phyloP scores from a whole-genome alignment of 495 filamentous ascomycete species.

The Oleoguttula mirabilis region DNA sequence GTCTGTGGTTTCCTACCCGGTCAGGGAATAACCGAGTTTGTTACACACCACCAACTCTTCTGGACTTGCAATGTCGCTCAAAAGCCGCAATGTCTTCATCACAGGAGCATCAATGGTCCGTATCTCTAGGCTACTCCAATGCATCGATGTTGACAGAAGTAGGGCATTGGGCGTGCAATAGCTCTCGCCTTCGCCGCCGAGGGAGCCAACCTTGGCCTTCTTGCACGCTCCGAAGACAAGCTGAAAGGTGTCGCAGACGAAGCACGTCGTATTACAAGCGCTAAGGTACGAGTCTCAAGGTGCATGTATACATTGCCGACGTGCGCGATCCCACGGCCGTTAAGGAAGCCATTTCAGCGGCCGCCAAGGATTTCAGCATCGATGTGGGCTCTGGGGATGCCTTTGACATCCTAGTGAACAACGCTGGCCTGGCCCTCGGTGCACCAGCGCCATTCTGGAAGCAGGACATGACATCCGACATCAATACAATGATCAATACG shows the following conservation, averaged over 20 bases:
- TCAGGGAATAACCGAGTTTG: too few relatives aligned
- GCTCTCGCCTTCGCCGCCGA: slow-evolving; percentile 18
- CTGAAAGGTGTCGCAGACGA: slow-evolving; percentile 16
- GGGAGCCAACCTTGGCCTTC: slow-evolving; percentile 23
- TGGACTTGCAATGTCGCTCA: slow-evolving; percentile 21
- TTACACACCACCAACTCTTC: too few relatives aligned
- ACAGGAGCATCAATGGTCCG: slow-evolving; percentile 3
- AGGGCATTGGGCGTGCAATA: slow-evolving; percentile 31
- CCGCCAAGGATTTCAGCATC: slow-evolving; percentile 17
- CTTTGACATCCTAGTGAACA: slow-evolving; percentile 33
- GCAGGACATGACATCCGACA: slow-evolving; percentile 23
- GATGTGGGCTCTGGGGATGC: neutral
- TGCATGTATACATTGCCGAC: slow-evolving; percentile 22
- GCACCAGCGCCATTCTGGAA: slow-evolving; percentile 24
- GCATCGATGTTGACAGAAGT: neutral
- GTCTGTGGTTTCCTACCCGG: too few relatives aligned
- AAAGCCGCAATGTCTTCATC: slow-evolving; percentile 11
- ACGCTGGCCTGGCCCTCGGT: slow-evolving; percentile 32
- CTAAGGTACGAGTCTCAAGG: slow-evolving; percentile 6
- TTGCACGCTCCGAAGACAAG: slow-evolving; percentile 24
- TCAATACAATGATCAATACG: slow-evolving; percentile 27
- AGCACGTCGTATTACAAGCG: neutral
- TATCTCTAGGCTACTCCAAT: too few relatives aligned
- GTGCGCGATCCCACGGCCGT: slow-evolving; percentile 23
- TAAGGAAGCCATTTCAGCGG: slow-evolving; percentile 18